Conservation (phyloP, 2,329 filamentous ascomycete genomes). For the Stachybotrys echinatus region DNA sequence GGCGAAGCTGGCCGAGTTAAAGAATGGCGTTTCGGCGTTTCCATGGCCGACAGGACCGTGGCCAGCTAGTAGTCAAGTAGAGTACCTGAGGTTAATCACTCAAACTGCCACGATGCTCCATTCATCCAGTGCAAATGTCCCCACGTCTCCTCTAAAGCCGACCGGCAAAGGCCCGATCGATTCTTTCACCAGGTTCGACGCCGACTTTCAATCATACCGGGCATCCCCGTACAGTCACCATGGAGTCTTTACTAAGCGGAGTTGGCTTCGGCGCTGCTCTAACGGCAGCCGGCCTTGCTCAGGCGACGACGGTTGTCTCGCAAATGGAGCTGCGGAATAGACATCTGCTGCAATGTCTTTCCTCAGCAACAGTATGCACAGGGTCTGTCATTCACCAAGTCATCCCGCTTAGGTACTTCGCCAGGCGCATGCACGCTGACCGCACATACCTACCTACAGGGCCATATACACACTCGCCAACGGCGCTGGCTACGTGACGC, state of each 20-base stretch:
- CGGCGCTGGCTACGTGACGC: slow-evolving; percentile 32
- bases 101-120: no score
- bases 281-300: slow-evolving; percentile 53
- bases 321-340: slow-evolving; percentile 58
- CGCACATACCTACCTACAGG: slow-evolving; percentile 23
- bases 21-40: no score
- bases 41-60: no score
- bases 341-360: slow-evolving; percentile 62
- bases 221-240: slow-evolving; percentile 6
- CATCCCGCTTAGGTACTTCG: no score
- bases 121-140: no score
- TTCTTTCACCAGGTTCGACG: no score
- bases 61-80: no score
- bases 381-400: slow-evolving; percentile 43
- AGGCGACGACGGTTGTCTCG: slow-evolving; percentile 52
- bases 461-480: slow-evolving; percentile 41
- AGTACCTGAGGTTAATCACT: no score
- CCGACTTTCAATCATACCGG: background rate
- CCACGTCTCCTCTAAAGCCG: no score
- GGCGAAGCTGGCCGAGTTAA: no score
- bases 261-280: slow-evolving; percentile 58
- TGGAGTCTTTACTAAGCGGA: slow-evolving; percentile 40
- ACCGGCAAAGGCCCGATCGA: no score
- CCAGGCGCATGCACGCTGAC: background rate
- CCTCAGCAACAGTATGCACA: slow-evolving; percentile 57